Percentiles rank a stretch among this genome's conserved stretches.
These are phyloP conservation scores for Debaryomyces sp. DNA, from an alignment of 1,139 yeast genomes.

Conservation along the genomic window DNA sequence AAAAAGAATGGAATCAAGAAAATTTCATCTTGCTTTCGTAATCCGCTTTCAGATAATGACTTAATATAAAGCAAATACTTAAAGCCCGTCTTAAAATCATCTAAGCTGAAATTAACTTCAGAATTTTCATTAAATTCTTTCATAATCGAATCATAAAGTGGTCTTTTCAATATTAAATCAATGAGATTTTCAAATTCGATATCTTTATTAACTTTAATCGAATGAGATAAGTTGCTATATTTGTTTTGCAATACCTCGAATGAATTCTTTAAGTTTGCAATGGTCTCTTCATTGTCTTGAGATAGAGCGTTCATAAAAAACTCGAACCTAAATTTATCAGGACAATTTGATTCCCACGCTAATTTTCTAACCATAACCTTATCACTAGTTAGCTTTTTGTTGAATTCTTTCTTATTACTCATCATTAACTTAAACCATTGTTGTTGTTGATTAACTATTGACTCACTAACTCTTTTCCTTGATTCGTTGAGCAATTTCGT, in stretches of 20 bases:
- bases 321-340: slow-evolving; percentile 28
- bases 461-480: slow-evolving; percentile 23
- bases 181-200: slow-evolving; percentile 36
- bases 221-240: slow-evolving; percentile 26
- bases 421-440: slow-evolving; percentile 29
- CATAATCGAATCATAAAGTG: slow-evolving; percentile 32
- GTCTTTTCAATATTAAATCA: slow-evolving; percentile 27
- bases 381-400: slow-evolving; percentile 29
- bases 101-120: slow-evolving; percentile 15
- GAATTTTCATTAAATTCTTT: slow-evolving; percentile 18
- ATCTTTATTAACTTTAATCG: slow-evolving; percentile 35
- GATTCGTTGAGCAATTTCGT: slow-evolving; percentile 25
- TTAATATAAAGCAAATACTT: slow-evolving; percentile 38
- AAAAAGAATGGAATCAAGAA: slow-evolving; percentile 44
- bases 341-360: slow-evolving; percentile 44
- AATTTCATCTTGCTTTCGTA: slow-evolving; percentile 42
- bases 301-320: slow-evolving; percentile 32
- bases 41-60: slow-evolving; percentile 40
- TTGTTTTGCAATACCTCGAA: slow-evolving; percentile 25
- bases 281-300: slow-evolving; percentile 18
- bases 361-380: slow-evolving; percentile 37
- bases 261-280: slow-evolving; percentile 18
- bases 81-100: slow-evolving; percentile 28
- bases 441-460: slow-evolving; percentile 24
- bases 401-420: slow-evolving; percentile 25